Evolutionary conservation across 768 basidiomycete genomes (phyloP), one percentile per base, ranked within the genome.

Genomic region (Hygrophorus russula): DNA sequence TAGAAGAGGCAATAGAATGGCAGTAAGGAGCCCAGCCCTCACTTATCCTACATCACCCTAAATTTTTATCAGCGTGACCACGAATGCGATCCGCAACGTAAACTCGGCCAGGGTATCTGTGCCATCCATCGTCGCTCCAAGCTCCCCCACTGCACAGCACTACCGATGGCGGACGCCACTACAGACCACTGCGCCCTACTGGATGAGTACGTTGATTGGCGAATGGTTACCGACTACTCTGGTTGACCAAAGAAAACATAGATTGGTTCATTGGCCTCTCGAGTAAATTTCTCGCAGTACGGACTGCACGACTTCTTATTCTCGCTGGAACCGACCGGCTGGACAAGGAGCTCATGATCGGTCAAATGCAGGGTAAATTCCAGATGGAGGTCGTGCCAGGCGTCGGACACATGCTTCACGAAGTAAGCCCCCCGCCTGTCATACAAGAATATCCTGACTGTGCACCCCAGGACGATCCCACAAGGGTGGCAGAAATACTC

Each of bases 281-380:
- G 2, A 61, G 59, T n/a, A 70, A 71, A 17, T 99, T 99, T 62
- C 70, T 98, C 1, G 61, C 71, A 0, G 76, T 79, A 0, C 76
- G 82, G 11, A 76, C 88, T 0, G 94, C 93, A 0, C 79, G 93
- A 20, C 63, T 99, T 19, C 75, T 99, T 17, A 75, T 98, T 7
- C 68, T 99, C 12, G 96, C 96, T 0, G 94, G 93, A 0, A 80
- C 92, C 13, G 96, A 99, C 52, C 71, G 92, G 13, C 74, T 98
- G 3, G 96, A 99, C 55, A 83, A 78, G 52, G 80, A 89, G 51
- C 71, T 99, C 36, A 96, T 94, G 83, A 91, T 98, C 39, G 96
- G 85, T 1, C 90, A 93, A 56, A 93, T 94, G 90, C 89, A 82
- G 58, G 88, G 82, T 54, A 97, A 96, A 59, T 99, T 97, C 62